phyloP scores from a whole-genome alignment of 1,139 yeast species.

The Pichia sp. region DNA sequence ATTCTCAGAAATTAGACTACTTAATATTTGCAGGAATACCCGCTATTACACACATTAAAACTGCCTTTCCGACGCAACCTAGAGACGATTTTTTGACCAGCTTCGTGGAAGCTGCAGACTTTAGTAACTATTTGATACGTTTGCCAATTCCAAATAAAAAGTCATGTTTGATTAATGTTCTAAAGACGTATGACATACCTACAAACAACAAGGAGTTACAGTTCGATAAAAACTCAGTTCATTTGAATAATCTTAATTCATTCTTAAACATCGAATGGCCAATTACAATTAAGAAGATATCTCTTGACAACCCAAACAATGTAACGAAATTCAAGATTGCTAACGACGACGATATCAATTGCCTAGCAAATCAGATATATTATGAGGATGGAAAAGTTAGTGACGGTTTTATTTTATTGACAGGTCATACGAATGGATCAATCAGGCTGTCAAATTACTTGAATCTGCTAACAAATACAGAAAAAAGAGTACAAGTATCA shows the following conservation, averaged over 20 bases:
- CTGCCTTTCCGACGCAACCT: conserved; percentile 3
- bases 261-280: conserved; percentile 20
- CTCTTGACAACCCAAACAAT: conserved; percentile 16
- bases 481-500: conserved; percentile 8
- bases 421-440: conserved; percentile 28
- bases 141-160: conserved; percentile 15
- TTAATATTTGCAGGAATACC: conserved; percentile 23
- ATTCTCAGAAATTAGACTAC: conserved; percentile 19
- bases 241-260: conserved; percentile 3
- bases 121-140: conserved; percentile 21
- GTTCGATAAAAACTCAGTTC: conserved; percentile 4
- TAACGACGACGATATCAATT: conserved; percentile 19
- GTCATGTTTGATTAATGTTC: conserved; percentile 7
- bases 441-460: conserved; percentile 21
- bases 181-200: conserved; percentile 1
- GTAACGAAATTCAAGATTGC: conserved; percentile 11
- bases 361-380: conserved; percentile 5
- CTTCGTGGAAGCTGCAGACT: conserved; percentile 22
- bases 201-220: conserved; percentile 5
- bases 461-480: conserved; percentile 12
- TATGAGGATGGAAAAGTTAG: conserved; percentile 7
- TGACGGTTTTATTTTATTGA: conserved; percentile 10
- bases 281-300: conserved; percentile 17
- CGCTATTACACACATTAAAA: conserved; percentile 22
- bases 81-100: conserved; percentile 14